Evolutionary conservation across 73 alveolate species (phyloP).

Genomic region (Tetrahymena malaccensis): DNA sequence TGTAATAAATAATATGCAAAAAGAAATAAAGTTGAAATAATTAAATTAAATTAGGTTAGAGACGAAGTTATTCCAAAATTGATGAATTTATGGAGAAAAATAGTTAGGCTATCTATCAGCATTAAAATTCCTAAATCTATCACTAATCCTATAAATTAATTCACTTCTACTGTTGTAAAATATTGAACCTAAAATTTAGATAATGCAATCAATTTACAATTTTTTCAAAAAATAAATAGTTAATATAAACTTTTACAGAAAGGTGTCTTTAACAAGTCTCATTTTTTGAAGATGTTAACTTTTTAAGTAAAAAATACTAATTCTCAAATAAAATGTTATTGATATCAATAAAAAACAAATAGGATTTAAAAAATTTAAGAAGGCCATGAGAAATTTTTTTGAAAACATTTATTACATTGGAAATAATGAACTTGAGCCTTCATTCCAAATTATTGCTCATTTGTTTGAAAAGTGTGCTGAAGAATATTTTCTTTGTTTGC

Average conservation of each 20-base stretch:
- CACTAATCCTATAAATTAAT: background rate
- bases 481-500: background rate
- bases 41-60: background rate
- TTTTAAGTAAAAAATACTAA: background rate
- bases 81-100: background rate
- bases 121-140: background rate
- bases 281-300: background rate
- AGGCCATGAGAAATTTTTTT: background rate
- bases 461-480: background rate
- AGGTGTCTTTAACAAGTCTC: background rate
- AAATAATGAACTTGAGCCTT: background rate
- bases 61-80: background rate
- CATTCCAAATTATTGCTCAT: background rate
- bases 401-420: background rate
- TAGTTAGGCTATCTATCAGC: background rate
- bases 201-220: too few species aligned
- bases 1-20: background rate
- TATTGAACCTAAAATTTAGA: background rate
- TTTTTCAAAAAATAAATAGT: too few species aligned
- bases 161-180: background rate
- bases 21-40: background rate
- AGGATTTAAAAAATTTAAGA: background rate
- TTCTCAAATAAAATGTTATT: background rate
- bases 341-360: background rate
- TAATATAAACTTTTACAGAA: background rate